Evolutionary conservation across 176 grass and related monocot genomes (phyloP).

Genomic region (Carex littledalei): DNA sequence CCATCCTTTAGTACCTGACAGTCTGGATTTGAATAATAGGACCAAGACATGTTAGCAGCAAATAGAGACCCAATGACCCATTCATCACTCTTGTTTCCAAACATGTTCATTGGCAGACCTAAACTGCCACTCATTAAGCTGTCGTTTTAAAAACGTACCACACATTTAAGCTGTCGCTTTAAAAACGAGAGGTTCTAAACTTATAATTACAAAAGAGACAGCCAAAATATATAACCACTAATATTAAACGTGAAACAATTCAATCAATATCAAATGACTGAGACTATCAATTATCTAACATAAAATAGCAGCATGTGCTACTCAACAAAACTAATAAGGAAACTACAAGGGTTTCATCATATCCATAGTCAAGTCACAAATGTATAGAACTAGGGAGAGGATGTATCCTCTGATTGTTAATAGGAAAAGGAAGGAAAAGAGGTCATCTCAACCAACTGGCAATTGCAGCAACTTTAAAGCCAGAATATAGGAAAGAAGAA

Average conservation of each 20-base stretch:
- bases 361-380: not conserved
- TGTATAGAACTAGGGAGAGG: not conserved
- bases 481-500: not conserved
- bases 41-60: not conserved
- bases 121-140: not conserved
- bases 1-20: not conserved
- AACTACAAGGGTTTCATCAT: not conserved
- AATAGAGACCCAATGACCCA: not conserved
- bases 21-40: not conserved
- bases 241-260: not conserved
- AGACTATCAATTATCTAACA: not conserved
- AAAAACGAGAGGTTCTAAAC: not conserved
- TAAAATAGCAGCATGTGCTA: not conserved
- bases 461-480: not conserved
- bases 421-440: not conserved
- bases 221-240: not conserved
- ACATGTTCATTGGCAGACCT: not conserved
- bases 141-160: not conserved
- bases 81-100: not conserved
- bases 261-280: not conserved
- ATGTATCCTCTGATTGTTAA: not conserved
- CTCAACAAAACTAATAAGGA: not conserved
- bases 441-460: not conserved
- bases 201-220: not conserved
- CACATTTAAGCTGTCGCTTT: not conserved